These are phyloP conservation scores for Biscogniauxia marginata DNA, from an alignment of 2,329 filamentous ascomycete genomes.

Conservation along the genomic window DNA sequence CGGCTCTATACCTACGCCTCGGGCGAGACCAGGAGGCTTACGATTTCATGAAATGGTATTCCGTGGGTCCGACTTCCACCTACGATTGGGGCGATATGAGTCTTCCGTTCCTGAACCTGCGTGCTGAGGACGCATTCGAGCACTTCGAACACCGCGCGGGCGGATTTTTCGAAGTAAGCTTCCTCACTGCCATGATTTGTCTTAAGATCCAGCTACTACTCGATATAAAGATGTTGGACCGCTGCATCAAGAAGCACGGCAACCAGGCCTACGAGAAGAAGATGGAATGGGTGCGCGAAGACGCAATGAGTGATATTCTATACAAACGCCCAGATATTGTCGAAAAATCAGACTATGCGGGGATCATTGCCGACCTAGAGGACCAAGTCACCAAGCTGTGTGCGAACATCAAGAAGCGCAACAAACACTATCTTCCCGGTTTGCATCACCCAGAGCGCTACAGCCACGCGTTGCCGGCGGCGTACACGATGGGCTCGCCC, in stretches of 20 bases:
- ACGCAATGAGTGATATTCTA: conserved; percentile 16
- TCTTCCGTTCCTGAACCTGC: conserved; percentile 58
- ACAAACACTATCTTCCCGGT: conserved; percentile 20
- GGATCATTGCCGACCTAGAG: conserved; percentile 5
- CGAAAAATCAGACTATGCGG: conserved; percentile 10
- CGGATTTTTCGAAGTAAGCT: conserved; percentile 1
- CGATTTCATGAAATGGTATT: conserved; percentile 25
- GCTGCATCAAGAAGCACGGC: conserved; percentile 6
- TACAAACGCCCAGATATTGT: conserved; percentile 20
- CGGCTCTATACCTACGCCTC: conserved; percentile 19
- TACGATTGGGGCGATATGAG: conserved; percentile 37
- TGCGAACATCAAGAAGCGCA: conserved; percentile 5
- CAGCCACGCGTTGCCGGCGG: conserved; percentile 1
- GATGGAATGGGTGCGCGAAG: conserved; percentile 20
- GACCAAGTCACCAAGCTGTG: conserved; percentile 12
- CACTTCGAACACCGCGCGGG: not conserved
- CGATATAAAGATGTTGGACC: conserved; percentile 14
- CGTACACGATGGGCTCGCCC: conserved; percentile 7
- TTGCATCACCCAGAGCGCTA: conserved; percentile 17
- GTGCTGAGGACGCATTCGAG: conserved; percentile 65
- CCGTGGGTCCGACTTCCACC: not conserved
- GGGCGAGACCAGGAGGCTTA: conserved; percentile 26
- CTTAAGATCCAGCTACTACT: conserved; percentile 20
- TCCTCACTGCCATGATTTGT: conserved; percentile 12
- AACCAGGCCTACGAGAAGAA: conserved; percentile 16